Base-by-base conservation (phyloP, 495 filamentous ascomycete species). In the Sabuloglossum arenarium region DNA sequence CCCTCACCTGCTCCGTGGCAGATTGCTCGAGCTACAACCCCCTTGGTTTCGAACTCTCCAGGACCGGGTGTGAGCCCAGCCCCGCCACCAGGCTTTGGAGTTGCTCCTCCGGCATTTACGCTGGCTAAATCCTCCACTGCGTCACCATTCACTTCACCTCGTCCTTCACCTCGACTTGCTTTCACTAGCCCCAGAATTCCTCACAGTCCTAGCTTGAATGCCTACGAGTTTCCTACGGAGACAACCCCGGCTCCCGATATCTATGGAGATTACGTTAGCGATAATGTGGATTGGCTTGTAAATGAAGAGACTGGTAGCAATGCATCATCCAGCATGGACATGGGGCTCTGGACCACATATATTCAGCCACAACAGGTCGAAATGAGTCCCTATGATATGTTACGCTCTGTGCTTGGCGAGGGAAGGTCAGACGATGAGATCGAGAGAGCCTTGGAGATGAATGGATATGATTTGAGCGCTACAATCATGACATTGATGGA, bases 311-410 rank as follows among this genome's bases (percentile, higher is more conserved):
- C 80, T 55, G 75, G 16, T 28, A 78, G 78, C 52, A 76, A 77
- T 28, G 82, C 86, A 12, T 95, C 88, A 11, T 78, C 80, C 3
- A 84, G 78, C 24, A 73, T 83, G 29, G 81, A 86, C 59, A 85
- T 83, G 56, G 82, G 81, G 21, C 84, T 82, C 8, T 82, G 53
- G 29, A 49, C 88, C 16, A 80, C 89, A 56, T 93, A 86, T 62
- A 78, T 86, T 58, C 79, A 85, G 28, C 78, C 81, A 32, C 78
- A 84, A 58, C 80, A 84, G 59, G 73, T 71, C 59, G 88, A 97
- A 62, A 99, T 99, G 93, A 91, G 86, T 53, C 89, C 93, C 2
- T 93, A 94, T 71, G 93, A 99, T 67, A 99, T 99, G 75, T 73
- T 99, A 45, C 84, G 93, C 52, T 94, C 89, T 11, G 91, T 99